Percentiles rank a stretch among this genome's conserved stretches.
Conservation (phyloP, 2,329 filamentous ascomycete genomes). For the Aspergillus oerlinghausenensis region DNA sequence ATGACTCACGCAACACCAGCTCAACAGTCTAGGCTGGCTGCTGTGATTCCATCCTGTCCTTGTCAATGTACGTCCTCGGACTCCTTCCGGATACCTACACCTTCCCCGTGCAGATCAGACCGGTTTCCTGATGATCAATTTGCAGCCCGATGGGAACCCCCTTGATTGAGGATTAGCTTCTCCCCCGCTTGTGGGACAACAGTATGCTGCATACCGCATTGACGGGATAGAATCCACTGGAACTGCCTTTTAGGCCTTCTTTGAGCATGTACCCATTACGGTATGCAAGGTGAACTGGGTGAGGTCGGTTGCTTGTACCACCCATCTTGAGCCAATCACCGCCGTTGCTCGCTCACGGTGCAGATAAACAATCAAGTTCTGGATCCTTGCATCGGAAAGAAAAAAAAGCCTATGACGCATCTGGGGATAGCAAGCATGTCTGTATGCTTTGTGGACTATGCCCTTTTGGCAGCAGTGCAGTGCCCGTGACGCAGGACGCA, state of each 20-base stretch:
- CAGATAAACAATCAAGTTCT: not conserved
- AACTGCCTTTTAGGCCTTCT: not conserved
- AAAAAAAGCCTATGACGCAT: slow-evolving; percentile 23
- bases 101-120: not conserved
- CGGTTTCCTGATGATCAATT: not conserved
- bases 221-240: slow-evolving; percentile 1
- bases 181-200: not conserved
- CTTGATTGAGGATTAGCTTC: not conserved
- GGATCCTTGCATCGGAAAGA: not conserved
- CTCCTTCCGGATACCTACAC: not conserved
- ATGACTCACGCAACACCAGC: not conserved
- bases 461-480: not conserved
- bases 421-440: slow-evolving; percentile 14
- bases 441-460: not conserved
- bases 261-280: not conserved
- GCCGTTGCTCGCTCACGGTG: not conserved
- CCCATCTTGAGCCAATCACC: not conserved
- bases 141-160: not conserved
- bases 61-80: not conserved
- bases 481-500: not conserved
- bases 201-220: not conserved
- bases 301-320: not conserved
- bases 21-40: not conserved
- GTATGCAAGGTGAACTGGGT: not conserved
- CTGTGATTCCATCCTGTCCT: not conserved